Percentiles rank a stretch among this genome's conserved stretches.
These are phyloP conservation scores for Macrocybe gigantea DNA, from an alignment of 768 basidiomycete genomes.

Conservation along the genomic window DNA sequence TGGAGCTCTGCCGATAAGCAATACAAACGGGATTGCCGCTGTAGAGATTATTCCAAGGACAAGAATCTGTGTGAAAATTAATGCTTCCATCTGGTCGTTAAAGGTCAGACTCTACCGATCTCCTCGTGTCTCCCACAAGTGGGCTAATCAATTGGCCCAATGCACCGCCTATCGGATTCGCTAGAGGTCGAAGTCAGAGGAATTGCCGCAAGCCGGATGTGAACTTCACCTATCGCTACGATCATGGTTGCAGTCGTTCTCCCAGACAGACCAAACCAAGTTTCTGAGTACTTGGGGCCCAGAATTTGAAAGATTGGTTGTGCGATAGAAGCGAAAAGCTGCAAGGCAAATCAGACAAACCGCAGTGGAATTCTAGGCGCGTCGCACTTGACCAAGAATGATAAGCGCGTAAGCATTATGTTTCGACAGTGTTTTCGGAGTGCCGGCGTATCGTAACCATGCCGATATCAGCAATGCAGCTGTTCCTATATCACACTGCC, in stretches of 20 bases:
- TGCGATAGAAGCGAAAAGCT: slow-evolving; percentile 60
- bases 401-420: slow-evolving; percentile 58
- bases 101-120: slow-evolving; percentile 44
- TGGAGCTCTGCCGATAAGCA: slow-evolving; percentile 56
- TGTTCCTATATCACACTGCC: slow-evolving; percentile 58
- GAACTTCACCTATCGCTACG: slow-evolving; percentile 38
- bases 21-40: slow-evolving; percentile 47
- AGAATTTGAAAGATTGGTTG: slow-evolving; percentile 75
- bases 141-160: slow-evolving; percentile 72
- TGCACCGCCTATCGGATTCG: slow-evolving; percentile 71
- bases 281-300: slow-evolving; percentile 77
- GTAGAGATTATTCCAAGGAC: slow-evolving; percentile 69
- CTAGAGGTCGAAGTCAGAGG: slow-evolving; percentile 26
- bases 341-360: not conserved
- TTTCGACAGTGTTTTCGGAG: slow-evolving; percentile 44
- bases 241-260: slow-evolving; percentile 74
- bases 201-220: not conserved
- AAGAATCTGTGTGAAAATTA: slow-evolving; percentile 43
- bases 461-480: slow-evolving; percentile 50
- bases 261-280: slow-evolving; percentile 73
- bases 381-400: slow-evolving; percentile 61
- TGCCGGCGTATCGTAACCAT: slow-evolving; percentile 78
- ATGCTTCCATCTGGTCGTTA: not conserved
- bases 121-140: slow-evolving; percentile 41
- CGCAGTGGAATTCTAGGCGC: too few species aligned